Evolutionary conservation across 441 rosid genomes (phyloP).

Genomic region (Corymbia citriodora): DNA sequence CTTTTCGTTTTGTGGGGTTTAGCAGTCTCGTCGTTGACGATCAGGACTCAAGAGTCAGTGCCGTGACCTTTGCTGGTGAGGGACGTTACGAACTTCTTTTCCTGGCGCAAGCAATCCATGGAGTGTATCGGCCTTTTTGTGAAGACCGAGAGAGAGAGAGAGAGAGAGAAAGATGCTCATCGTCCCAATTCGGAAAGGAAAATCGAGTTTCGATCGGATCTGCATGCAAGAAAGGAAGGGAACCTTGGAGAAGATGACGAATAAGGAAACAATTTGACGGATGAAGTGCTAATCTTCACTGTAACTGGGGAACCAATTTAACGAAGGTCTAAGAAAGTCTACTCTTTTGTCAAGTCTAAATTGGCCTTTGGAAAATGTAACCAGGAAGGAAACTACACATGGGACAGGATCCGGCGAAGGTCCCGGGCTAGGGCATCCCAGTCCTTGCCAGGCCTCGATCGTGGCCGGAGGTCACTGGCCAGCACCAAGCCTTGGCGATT

Average conservation of each 20-base stretch:
- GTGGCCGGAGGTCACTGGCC: not conserved
- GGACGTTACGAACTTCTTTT: not conserved
- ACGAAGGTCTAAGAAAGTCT: not conserved
- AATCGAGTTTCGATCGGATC: not conserved
- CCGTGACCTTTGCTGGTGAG: not conserved
- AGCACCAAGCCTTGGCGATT: no score
- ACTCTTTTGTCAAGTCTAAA: not conserved
- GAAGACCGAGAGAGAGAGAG: not conserved
- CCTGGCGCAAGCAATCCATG: not conserved
- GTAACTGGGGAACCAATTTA: not conserved
- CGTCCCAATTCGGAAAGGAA: not conserved
- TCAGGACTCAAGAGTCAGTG: not conserved
- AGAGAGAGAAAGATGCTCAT: not conserved
- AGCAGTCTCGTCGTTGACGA: not conserved
- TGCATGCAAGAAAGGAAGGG: not conserved
- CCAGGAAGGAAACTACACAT: not conserved
- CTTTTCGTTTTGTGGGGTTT: not conserved
- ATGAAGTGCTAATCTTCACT: not conserved
- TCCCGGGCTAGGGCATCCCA: not conserved
- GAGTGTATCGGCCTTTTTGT: not conserved
- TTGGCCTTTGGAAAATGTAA: not conserved
- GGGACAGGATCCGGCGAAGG: not conserved
- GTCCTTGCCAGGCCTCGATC: not conserved
- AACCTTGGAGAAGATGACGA: not conserved
- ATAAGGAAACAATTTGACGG: not conserved